Conservation (phyloP, 148 eudicot genomes). For the Cornus florida region DNA sequence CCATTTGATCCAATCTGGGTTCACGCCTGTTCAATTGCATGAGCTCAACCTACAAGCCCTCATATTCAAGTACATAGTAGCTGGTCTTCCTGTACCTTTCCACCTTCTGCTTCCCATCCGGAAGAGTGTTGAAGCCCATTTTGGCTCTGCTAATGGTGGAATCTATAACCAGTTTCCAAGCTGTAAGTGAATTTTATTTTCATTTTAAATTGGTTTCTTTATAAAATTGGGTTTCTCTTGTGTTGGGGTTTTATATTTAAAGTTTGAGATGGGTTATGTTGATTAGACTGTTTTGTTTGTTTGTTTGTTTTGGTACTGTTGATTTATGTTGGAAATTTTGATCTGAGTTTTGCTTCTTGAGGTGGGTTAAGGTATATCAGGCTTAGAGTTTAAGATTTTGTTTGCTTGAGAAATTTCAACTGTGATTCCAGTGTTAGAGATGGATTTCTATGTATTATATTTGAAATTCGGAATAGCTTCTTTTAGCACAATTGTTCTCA, state of each 20-base stretch:
- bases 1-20: constrained; percentile 18
- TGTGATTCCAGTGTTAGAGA: not conserved
- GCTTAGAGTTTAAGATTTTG: not conserved
- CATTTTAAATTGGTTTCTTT: not conserved
- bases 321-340: not conserved
- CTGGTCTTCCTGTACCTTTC: constrained; percentile 35
- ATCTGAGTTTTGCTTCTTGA: not conserved
- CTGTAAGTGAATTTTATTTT: constrained; percentile 19
- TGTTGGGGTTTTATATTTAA: not conserved
- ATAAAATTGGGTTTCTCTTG: not conserved
- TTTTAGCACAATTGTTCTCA: no score
- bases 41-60: constrained; percentile 33
- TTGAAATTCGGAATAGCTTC: no score
- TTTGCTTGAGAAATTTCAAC: not conserved
- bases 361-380: not conserved
- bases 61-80: constrained; percentile 35
- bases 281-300: not conserved
- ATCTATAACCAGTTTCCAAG: constrained; percentile 10
- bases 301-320: not conserved
- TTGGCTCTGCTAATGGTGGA: constrained; percentile 16
- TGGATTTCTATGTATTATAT: not conserved
- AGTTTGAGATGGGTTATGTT: not conserved
- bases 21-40: constrained; percentile 43
- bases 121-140: constrained; percentile 18
- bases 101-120: constrained; percentile 36